Conservation (phyloP, 768 basidiomycete species). For the Serendipita indica region DNA sequence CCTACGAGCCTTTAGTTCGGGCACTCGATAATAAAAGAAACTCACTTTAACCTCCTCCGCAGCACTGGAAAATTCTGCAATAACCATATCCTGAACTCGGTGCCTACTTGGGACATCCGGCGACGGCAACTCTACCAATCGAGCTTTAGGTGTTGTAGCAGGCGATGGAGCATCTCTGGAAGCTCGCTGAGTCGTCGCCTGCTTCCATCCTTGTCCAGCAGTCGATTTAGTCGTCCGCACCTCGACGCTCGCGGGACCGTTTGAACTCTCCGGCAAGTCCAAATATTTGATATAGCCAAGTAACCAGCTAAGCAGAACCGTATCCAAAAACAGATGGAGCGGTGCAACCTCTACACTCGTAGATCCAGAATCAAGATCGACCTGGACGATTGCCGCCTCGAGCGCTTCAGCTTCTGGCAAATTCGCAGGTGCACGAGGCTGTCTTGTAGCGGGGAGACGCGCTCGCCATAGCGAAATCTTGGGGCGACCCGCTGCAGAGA, state of each 20-base stretch:
- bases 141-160: neutral
- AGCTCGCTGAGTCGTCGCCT: too few relatives aligned
- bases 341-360: constrained; percentile 27
- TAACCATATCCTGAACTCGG: constrained; percentile 35
- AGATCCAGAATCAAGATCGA: constrained; percentile 27
- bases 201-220: too few relatives aligned
- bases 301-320: constrained; percentile 27
- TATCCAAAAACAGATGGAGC: constrained; percentile 64
- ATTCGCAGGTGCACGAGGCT: neutral
- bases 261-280: too few relatives aligned
- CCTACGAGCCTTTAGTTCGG: too few relatives aligned
- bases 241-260: too few relatives aligned
- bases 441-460: constrained; percentile 18
- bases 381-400: constrained; percentile 12
- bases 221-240: too few relatives aligned
- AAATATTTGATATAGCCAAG: constrained; percentile 35
- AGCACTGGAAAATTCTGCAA: constrained; percentile 36
- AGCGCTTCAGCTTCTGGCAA: neutral
- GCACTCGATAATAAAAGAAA: too few relatives aligned
- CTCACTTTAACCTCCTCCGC: neutral
- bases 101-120: constrained; percentile 24
- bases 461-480: constrained; percentile 52
- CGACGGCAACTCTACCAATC: neutral
- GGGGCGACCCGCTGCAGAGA: constrained; percentile 24
- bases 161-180: neutral